Conservation (phyloP, 768 basidiomycete genomes). For the Tricholoma furcatifolium region DNA sequence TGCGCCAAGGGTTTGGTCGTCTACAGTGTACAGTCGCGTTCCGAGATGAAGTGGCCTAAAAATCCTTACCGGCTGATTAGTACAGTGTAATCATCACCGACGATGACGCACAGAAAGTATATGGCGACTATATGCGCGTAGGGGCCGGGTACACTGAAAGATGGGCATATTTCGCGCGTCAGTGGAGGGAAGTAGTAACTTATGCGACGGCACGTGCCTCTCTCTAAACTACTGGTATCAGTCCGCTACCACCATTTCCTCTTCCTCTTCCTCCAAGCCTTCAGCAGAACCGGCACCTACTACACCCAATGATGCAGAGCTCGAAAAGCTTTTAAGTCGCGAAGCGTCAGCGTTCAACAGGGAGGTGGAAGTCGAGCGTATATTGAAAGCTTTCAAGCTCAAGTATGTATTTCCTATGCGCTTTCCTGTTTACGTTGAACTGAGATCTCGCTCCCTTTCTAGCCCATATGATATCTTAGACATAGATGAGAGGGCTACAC, state of each 20-base stretch:
- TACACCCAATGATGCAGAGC: constrained; percentile 45
- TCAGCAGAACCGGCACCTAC: constrained; percentile 4
- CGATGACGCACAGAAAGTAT: constrained; percentile 5
- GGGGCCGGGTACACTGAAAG: constrained; percentile 6
- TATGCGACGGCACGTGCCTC: constrained; percentile 10
- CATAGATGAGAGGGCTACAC: constrained; percentile 65
- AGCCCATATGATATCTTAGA: constrained; percentile 96
- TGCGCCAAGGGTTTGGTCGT: constrained; percentile 4
- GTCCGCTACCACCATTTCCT: constrained; percentile 14
- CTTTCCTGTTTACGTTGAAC: constrained; percentile 2
- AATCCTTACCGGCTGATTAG: constrained; percentile 9
- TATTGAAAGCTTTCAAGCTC: constrained; percentile 92
- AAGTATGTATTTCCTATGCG: constrained; percentile 56
- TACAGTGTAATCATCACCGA: neutral
- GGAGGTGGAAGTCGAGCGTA: constrained; percentile 87
- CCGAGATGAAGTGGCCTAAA: constrained; percentile 11
- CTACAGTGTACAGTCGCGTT: neutral
- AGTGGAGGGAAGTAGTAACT: neutral
- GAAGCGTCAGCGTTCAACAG: constrained; percentile 86
- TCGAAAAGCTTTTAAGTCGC: constrained; percentile 77
- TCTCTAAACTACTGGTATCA: neutral
- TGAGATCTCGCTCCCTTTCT: constrained; percentile 2
- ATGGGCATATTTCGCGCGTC: constrained; percentile 7
- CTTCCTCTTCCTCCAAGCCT: constrained; percentile 24
- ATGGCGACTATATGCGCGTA: neutral